phyloP scores from a whole-genome alignment of 257 asterid genomes.

The Handroanthus guayacan region DNA sequence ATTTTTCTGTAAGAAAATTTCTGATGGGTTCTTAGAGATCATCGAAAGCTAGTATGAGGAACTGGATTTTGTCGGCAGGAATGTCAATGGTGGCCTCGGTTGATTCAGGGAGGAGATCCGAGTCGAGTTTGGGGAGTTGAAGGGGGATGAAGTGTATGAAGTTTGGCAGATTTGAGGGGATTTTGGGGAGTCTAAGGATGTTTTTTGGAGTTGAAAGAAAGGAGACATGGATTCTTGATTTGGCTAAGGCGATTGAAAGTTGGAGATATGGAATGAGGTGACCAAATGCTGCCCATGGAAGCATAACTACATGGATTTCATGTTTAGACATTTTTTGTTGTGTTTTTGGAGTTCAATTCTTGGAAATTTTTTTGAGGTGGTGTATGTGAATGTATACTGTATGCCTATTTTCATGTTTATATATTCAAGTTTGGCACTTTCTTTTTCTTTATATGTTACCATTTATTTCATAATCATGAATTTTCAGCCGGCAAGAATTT shows the following conservation, averaged over 20 bases:
- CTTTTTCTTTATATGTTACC: too few relatives aligned
- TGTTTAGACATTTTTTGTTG: too few relatives aligned
- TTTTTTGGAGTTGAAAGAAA: constrained; percentile 40
- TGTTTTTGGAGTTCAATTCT: too few relatives aligned
- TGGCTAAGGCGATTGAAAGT: constrained; percentile 50
- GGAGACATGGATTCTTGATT: constrained; percentile 40
- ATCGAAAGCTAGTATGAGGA: constrained; percentile 31
- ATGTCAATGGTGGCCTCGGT: constrained; percentile 48
- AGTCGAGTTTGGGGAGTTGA: constrained; percentile 28
- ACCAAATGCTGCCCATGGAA: constrained; percentile 54
- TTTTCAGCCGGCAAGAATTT: too few relatives aligned
- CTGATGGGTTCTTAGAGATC: constrained; percentile 33
- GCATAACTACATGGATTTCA: constrained; percentile 35
- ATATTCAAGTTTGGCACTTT: too few relatives aligned
- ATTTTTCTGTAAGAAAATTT: background rate
- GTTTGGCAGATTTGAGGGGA: constrained; percentile 19
- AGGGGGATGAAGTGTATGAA: constrained; percentile 9
- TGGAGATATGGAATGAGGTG: constrained; percentile 47
- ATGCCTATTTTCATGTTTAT: too few relatives aligned
- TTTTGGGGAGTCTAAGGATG: constrained; percentile 41
- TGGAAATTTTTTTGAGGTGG: too few relatives aligned
- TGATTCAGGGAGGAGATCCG: constrained; percentile 34
- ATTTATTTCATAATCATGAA: too few relatives aligned
- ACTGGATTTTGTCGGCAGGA: constrained; percentile 27
- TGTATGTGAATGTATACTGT: too few relatives aligned